Evolutionary conservation across 495 filamentous ascomycete genomes (phyloP).

Genomic region (Hypomontagnella monticulosa): DNA sequence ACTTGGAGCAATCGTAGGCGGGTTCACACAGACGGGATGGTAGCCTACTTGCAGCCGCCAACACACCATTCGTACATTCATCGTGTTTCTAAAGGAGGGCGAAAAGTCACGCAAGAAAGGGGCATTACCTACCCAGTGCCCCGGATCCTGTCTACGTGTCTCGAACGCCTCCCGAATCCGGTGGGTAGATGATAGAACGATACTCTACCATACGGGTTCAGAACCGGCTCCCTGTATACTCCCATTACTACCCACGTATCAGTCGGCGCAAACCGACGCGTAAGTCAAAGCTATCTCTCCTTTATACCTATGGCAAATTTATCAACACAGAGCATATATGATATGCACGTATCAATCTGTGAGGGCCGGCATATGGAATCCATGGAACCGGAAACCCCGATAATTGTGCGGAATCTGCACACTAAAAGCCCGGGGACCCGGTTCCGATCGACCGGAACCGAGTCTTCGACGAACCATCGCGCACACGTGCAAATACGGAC

Average conservation of each 20-base stretch:
- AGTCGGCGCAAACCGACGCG: not conserved
- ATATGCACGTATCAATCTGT: not conserved
- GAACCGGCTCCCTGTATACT: conserved; percentile 10
- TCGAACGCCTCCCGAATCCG: not conserved
- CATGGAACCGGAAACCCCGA: conserved; percentile 19
- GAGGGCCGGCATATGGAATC: not conserved
- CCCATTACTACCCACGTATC: too few relatives aligned
- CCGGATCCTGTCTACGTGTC: too few relatives aligned
- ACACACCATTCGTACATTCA: too few relatives aligned
- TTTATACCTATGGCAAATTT: not conserved
- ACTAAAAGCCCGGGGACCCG: not conserved
- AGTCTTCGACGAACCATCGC: conserved; percentile 6
- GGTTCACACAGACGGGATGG: not conserved
- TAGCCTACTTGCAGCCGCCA: too few relatives aligned
- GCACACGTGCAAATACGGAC: conserved; percentile 7
- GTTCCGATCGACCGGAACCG: conserved; percentile 20
- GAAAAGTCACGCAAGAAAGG: too few relatives aligned
- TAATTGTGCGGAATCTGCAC: conserved; percentile 8
- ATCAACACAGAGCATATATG: too few relatives aligned
- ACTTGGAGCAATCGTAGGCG: conserved; percentile 1
- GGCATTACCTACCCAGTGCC: too few relatives aligned
- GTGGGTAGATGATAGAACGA: not conserved
- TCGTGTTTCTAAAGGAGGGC: too few relatives aligned
- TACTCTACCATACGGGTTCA: conserved; percentile 4
- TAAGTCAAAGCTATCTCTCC: not conserved